Evolutionary conservation across 495 filamentous ascomycete genomes (phyloP).

Genomic region (Pseudotulostoma volvatum): DNA sequence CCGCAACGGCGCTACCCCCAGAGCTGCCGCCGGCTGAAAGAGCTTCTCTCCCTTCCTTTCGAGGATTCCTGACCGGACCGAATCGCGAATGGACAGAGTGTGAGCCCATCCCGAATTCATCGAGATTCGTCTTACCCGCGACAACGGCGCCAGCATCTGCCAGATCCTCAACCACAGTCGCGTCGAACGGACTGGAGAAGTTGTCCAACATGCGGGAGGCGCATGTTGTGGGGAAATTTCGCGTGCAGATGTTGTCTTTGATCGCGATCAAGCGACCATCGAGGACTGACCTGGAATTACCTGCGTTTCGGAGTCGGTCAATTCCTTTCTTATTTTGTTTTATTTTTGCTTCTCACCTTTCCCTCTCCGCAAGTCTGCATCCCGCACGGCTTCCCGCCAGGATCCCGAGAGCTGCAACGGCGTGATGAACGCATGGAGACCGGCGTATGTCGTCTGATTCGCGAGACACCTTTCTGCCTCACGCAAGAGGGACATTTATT

Average conservation of each 20-base stretch:
- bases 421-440: conserved; percentile 32
- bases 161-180: conserved; percentile 60
- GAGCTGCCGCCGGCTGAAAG: conserved; percentile 81
- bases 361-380: conserved; percentile 24
- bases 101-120: conserved; percentile 98
- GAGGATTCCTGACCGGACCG: conserved; percentile 43
- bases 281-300: conserved; percentile 18
- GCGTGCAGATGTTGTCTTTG: conserved; percentile 83
- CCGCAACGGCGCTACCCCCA: conserved; percentile 81
- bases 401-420: conserved; percentile 16
- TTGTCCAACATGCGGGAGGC: conserved; percentile 58
- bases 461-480: conserved; percentile 33
- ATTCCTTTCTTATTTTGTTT: not conserved
- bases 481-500: conserved; percentile 31
- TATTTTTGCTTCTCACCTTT: conserved; percentile 14
- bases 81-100: conserved; percentile 63
- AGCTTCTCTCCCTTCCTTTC: conserved; percentile 11
- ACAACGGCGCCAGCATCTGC: conserved; percentile 47
- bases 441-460: conserved; percentile 24
- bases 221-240: conserved; percentile 57
- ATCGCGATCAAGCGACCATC: conserved; percentile 51
- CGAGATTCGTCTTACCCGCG: conserved; percentile 75
- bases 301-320: conserved; percentile 10
- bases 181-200: conserved; percentile 63
- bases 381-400: conserved; percentile 20